Evolutionary conservation across 106 monocot genomes (phyloP).

Genomic region (Alisma plantagoaquatica): DNA sequence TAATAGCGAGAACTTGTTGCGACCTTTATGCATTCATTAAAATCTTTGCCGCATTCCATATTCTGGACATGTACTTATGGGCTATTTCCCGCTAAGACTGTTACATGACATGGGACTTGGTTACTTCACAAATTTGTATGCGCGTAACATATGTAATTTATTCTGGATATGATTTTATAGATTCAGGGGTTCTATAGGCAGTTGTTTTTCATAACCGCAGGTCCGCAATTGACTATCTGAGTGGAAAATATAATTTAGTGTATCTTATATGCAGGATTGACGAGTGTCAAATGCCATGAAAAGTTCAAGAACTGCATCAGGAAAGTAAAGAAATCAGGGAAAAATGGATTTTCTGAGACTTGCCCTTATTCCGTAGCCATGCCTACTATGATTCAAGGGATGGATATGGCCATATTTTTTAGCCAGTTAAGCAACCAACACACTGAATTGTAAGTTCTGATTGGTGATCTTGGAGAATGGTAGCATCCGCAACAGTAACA

Average conservation of each 20-base stretch:
- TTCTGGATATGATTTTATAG: no score
- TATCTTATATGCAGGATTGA: no score
- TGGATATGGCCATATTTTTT: constrained; percentile 93
- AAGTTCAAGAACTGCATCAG: constrained; percentile 77
- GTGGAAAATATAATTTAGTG: no score
- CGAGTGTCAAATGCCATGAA: constrained; percentile 66
- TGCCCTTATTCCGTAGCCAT: constrained; percentile 62
- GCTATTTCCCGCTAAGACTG: background rate
- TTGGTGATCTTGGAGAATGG: background rate
- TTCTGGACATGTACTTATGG: background rate
- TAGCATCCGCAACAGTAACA: no score
- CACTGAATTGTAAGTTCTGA: constrained; percentile 21
- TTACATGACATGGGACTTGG: background rate
- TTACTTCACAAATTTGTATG: no score
- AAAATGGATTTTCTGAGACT: constrained; percentile 55
- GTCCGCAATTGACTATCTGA: no score
- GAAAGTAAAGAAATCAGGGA: constrained; percentile 64
- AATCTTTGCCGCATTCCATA: no score
- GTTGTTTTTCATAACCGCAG: background rate
- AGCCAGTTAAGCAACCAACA: constrained; percentile 52
- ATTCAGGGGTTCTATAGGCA: background rate
- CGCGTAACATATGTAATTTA: no score
- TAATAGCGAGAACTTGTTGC: no score
- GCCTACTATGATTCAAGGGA: constrained; percentile 79
- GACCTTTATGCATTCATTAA: no score